phyloP scores from a whole-genome alignment of 2,329 filamentous ascomycete species.

The Hymenoscyphus fraxineus region DNA sequence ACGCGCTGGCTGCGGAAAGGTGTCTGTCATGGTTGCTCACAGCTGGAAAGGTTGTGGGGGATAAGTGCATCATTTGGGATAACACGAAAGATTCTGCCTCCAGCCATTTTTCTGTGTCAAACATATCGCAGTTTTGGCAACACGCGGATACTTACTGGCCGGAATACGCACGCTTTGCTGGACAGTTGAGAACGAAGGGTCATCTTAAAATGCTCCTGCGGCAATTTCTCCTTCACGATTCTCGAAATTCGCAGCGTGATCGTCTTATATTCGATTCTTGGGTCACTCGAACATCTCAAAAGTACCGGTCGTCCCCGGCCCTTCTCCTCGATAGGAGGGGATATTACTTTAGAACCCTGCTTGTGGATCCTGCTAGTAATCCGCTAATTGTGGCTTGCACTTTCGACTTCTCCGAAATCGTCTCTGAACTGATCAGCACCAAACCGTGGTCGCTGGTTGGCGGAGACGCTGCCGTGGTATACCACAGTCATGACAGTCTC shows the following conservation, averaged over 20 bases:
- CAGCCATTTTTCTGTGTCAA: neutral
- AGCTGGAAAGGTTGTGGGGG: neutral
- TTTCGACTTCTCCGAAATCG: neutral
- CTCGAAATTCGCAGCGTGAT: neutral
- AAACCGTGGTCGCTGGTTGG: neutral
- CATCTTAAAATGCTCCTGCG: neutral
- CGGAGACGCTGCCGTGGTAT: neutral
- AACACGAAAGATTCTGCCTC: neutral
- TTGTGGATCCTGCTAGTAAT: neutral
- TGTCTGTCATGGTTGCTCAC: slow-evolving; percentile 2
- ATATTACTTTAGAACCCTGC: neutral
- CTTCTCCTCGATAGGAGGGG: neutral
- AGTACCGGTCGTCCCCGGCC: neutral
- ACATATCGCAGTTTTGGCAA: neutral
- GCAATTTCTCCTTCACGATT: neutral
- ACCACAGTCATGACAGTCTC: neutral
- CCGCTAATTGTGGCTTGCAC: neutral
- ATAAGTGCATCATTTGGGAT: neutral
- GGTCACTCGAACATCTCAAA: neutral
- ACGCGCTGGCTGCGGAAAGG: neutral
- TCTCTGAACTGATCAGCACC: neutral
- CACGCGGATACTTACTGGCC: neutral
- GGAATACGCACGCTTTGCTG: neutral
- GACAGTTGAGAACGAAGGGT: neutral
- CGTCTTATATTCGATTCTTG: neutral